Evolutionary conservation across 257 asterid species (phyloP).

Genomic region (Nicotiana benthamiana): DNA sequence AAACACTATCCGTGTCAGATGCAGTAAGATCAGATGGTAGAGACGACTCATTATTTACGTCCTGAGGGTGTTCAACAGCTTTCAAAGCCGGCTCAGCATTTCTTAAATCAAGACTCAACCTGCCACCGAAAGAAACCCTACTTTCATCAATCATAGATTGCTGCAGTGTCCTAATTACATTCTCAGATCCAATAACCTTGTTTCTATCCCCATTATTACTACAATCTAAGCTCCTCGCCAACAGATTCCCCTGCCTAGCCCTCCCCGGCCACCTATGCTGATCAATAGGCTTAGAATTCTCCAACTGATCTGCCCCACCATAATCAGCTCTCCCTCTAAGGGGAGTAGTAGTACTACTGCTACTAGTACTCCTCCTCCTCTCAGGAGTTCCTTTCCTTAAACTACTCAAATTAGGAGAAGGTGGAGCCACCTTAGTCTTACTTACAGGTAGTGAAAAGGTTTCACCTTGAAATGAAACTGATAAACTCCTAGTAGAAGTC

Average conservation of each 20-base stretch:
- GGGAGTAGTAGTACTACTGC: conserved; percentile 32
- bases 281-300: conserved; percentile 58
- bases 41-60: conserved; percentile 37
- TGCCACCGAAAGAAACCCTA: conserved; percentile 56
- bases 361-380: conserved; percentile 36
- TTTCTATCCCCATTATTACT: conserved; percentile 36
- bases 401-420: conserved; percentile 63
- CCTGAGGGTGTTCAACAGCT: conserved; percentile 24
- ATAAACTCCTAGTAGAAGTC: conserved; percentile 75
- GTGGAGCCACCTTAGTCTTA: conserved; percentile 64
- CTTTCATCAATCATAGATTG: conserved; percentile 69
- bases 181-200: conserved; percentile 55
- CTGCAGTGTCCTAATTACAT: conserved; percentile 38
- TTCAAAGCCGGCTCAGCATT: conserved; percentile 41
- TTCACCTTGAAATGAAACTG: conserved; percentile 96
- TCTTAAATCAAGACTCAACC: conserved; percentile 57
- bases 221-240: conserved; percentile 67
- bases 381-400: conserved; percentile 71
- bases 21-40: conserved; percentile 55
- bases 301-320: conserved; percentile 47
- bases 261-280: conserved; percentile 90
- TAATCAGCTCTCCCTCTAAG: conserved; percentile 42
- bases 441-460: conserved; percentile 75
- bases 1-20: conserved; percentile 90
- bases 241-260: conserved; percentile 38